Conservation (phyloP, 352 stramenopile species). For the Phytophthora uliginosa region DNA sequence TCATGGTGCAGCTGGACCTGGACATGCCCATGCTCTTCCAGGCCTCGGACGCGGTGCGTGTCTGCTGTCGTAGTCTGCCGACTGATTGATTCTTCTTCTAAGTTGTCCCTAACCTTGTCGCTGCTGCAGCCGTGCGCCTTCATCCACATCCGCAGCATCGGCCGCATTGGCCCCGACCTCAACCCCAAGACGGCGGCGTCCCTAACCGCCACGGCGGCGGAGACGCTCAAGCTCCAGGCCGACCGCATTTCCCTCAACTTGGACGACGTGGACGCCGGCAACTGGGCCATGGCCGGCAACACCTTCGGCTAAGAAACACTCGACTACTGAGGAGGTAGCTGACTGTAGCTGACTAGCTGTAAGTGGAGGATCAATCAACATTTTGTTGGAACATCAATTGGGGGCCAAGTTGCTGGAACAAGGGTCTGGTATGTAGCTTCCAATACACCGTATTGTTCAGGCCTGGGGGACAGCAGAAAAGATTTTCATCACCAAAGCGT, state of each 20-base stretch:
- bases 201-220: conserved; percentile 31
- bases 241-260: conserved; percentile 56
- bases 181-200: conserved; percentile 42
- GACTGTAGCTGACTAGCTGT: background rate
- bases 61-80: background rate
- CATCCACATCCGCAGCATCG: conserved; percentile 49
- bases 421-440: too few relatives aligned
- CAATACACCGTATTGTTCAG: conserved; percentile 3
- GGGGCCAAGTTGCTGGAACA: too few relatives aligned
- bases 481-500: conserved; percentile 3
- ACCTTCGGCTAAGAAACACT: background rate
- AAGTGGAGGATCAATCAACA: too few relatives aligned
- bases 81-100: background rate
- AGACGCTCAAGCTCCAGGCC: conserved; percentile 32
- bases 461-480: conserved; percentile 14
- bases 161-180: conserved; percentile 40
- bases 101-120: background rate
- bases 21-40: conserved; percentile 47
- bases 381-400: too few relatives aligned
- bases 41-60: conserved; percentile 34
- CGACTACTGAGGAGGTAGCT: background rate
- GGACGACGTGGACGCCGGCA: conserved; percentile 38
- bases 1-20: conserved; percentile 57
- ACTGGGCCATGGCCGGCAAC: conserved; percentile 38
- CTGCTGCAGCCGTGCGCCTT: conserved; percentile 48